Conservation (phyloP, 768 basidiomycete genomes). For the Boletus tylopilopsis region DNA sequence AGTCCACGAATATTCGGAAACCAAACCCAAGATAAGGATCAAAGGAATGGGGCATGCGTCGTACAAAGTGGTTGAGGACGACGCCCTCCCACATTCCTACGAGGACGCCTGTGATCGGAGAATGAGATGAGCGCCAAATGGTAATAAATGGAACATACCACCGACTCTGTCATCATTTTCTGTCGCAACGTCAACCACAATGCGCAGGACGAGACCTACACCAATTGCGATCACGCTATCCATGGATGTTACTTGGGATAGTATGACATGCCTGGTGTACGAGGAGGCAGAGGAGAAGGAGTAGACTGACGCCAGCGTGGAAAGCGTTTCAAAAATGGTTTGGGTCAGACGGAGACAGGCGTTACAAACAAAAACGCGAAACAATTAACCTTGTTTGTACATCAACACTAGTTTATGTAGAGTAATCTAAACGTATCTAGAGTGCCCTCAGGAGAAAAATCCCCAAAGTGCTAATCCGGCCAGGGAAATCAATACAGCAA, state of each 20-base stretch:
- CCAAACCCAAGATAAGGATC: slow-evolving; percentile 70
- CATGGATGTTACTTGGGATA: slow-evolving; percentile 42
- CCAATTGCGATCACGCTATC: slow-evolving; percentile 68
- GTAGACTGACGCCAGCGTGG: slow-evolving; percentile 29
- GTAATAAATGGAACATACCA: slow-evolving; percentile 19
- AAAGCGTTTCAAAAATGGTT: slow-evolving; percentile 5
- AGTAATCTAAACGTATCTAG: not conserved
- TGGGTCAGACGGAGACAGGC: too few relatives aligned
- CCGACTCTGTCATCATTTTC: slow-evolving; percentile 30
- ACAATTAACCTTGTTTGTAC: not conserved
- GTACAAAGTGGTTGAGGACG: slow-evolving; percentile 67
- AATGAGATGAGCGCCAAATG: not conserved
- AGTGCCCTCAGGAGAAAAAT: slow-evolving; percentile 23
- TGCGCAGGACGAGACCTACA: slow-evolving; percentile 61
- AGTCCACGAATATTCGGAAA: slow-evolving; percentile 70
- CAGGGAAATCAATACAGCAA: slow-evolving; percentile 24
- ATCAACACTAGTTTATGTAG: not conserved
- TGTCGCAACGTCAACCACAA: slow-evolving; percentile 51
- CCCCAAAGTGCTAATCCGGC: slow-evolving; percentile 31
- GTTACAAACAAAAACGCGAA: slow-evolving; percentile 3
- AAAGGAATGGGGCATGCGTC: slow-evolving; percentile 57
- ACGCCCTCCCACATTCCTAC: slow-evolving; percentile 80
- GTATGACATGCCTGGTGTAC: slow-evolving; percentile 28
- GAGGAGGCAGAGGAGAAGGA: slow-evolving; percentile 26
- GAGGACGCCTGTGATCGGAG: slow-evolving; percentile 46